Evolutionary conservation across 1,139 yeast genomes (phyloP).

Genomic region (Saccharomyces hybrid): DNA sequence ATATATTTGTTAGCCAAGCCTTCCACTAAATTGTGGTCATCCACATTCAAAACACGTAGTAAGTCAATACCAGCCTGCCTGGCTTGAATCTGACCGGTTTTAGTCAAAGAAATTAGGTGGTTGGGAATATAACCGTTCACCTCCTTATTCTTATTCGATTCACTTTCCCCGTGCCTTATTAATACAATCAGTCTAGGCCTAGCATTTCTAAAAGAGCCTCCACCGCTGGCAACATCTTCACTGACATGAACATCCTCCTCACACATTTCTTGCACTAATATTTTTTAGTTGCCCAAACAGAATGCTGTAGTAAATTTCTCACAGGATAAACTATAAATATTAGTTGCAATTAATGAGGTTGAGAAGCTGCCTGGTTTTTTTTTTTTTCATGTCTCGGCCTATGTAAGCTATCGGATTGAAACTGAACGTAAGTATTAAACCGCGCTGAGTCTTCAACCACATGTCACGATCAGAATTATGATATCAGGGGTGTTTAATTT

Average conservation of each 20-base stretch:
- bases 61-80: conserved; percentile 57
- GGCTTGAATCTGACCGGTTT: conserved; percentile 63
- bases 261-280: not conserved
- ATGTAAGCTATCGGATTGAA: not conserved
- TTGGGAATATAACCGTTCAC: conserved; percentile 73
- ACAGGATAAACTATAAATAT: not conserved
- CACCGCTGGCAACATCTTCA: conserved; percentile 5
- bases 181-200: conserved; percentile 53
- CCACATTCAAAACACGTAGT: conserved; percentile 43
- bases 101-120: conserved; percentile 67
- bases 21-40: conserved; percentile 33
- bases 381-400: not conserved
- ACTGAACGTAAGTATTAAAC: not conserved
- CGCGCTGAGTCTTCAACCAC: not conserved
- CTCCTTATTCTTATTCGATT: conserved; percentile 75
- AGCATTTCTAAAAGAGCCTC: not conserved
- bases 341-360: not conserved
- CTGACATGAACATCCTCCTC: conserved; percentile 6
- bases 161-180: conserved; percentile 87
- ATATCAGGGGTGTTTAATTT: not conserved
- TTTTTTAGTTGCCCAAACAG: not conserved
- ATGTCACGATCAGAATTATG: not conserved
- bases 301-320: not conserved
- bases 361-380: not conserved
- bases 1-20: conserved; percentile 18